Evolutionary conservation across 768 basidiomycete genomes (phyloP).

Genomic region (Rhodotorula diobovata): DNA sequence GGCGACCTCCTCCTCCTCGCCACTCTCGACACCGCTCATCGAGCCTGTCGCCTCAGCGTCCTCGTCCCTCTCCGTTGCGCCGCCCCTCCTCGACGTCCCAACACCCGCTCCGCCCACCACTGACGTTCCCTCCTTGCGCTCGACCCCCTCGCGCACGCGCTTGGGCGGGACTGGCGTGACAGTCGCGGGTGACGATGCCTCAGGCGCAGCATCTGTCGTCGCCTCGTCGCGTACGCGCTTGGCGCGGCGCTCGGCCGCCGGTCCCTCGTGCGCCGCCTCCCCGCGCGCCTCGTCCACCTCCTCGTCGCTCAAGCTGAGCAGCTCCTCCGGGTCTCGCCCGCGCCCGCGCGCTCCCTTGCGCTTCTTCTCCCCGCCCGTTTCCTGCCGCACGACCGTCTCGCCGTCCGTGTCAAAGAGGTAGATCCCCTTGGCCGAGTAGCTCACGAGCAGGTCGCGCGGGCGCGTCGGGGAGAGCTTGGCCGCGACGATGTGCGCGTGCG

Average conservation of each 20-base stretch:
- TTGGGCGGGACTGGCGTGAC: neutral
- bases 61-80: neutral
- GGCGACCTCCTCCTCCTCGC: neutral
- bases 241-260: neutral
- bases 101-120: neutral
- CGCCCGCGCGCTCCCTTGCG: neutral
- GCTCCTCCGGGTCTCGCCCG: neutral
- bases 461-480: conserved; percentile 31
- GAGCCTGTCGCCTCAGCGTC: neutral
- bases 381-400: neutral
- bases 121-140: neutral
- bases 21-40: neutral
- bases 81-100: too few relatives aligned
- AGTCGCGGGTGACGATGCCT: neutral
- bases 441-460: conserved; percentile 36
- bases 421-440: conserved; percentile 32
- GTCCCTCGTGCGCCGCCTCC: neutral
- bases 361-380: neutral
- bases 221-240: neutral
- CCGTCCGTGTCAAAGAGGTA: conserved; percentile 39
- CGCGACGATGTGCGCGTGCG: conserved; percentile 34
- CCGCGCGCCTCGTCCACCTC: neutral
- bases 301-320: neutral
- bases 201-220: neutral
- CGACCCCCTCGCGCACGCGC: neutral